Evolutionary conservation across 805 yeast species (phyloP).

Genomic region (Yamadazyma phyllophila): DNA sequence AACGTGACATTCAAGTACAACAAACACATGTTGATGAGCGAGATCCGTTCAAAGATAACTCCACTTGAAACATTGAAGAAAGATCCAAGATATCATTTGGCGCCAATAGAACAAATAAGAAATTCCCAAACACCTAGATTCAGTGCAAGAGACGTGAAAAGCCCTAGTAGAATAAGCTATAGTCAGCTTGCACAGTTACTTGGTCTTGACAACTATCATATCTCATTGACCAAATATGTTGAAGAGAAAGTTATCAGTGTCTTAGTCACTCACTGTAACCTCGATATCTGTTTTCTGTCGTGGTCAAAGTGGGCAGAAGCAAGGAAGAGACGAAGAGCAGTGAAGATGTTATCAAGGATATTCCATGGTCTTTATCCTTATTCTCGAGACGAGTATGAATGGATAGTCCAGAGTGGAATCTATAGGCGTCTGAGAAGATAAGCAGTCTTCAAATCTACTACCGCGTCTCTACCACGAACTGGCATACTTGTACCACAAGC

Average conservation of each 20-base stretch:
- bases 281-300: neutral
- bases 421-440: neutral
- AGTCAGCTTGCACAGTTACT: slow-evolving; percentile 4
- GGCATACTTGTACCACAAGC: too few species aligned
- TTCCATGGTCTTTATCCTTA: neutral
- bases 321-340: neutral
- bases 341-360: neutral
- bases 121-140: too few species aligned
- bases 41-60: too few species aligned
- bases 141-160: neutral
- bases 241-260: slow-evolving; percentile 6
- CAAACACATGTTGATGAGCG: too few species aligned
- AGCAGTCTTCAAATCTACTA: neutral
- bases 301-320: neutral
- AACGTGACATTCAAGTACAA: too few species aligned
- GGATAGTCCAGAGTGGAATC: neutral
- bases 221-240: slow-evolving; percentile 8
- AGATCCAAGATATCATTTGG: too few species aligned
- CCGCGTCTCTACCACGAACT: too few species aligned
- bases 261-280: neutral
- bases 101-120: too few species aligned
- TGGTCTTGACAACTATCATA: slow-evolving; percentile 4
- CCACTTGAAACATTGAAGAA: too few species aligned
- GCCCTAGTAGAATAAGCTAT: neutral
- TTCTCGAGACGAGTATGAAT: neutral